phyloP scores from a whole-genome alignment of 306 rosid genomes.

The Luffa acutangula region DNA sequence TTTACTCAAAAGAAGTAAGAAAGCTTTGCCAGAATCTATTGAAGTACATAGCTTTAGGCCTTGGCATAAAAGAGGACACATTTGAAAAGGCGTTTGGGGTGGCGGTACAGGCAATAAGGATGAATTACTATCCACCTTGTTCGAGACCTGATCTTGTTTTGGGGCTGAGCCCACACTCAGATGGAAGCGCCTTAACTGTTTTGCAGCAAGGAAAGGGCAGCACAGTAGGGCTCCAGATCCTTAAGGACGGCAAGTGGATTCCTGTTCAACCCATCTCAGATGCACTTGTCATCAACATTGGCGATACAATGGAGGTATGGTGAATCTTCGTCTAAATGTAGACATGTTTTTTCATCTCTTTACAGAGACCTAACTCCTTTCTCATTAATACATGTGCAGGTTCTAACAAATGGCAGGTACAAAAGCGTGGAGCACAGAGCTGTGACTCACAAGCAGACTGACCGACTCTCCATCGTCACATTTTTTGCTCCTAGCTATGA shows the following conservation, averaged over 20 bases:
- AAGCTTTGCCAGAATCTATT: conserved; percentile 55
- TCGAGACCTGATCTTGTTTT: conserved; percentile 94
- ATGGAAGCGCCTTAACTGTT: conserved; percentile 94
- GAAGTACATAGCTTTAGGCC: conserved; percentile 54
- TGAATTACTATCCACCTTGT: conserved; percentile 95
- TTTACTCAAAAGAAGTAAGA: conserved; percentile 57
- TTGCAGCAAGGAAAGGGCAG: conserved; percentile 77
- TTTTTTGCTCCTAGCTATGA: conserved; percentile 94
- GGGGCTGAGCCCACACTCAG: conserved; percentile 96
- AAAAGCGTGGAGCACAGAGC: conserved; percentile 98
- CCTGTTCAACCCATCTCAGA: conserved; percentile 70
- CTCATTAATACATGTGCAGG: conserved; percentile 28
- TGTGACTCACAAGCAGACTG: conserved; percentile 58
- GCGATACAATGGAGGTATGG: conserved; percentile 81
- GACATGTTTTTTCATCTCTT: background rate
- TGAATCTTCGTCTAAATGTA: background rate
- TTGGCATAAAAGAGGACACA: conserved; percentile 38
- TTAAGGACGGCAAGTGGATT: conserved; percentile 55
- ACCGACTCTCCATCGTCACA: conserved; percentile 72
- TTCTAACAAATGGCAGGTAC: conserved; percentile 86
- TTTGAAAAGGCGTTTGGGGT: conserved; percentile 66
- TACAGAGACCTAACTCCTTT: background rate
- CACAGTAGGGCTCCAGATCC: conserved; percentile 83
- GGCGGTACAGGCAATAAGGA: conserved; percentile 90
- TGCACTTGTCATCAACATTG: conserved; percentile 88